These are phyloP conservation scores for Pyrus hybrid DNA, from an alignment of 331 rosid genomes.

Conservation along the genomic window DNA sequence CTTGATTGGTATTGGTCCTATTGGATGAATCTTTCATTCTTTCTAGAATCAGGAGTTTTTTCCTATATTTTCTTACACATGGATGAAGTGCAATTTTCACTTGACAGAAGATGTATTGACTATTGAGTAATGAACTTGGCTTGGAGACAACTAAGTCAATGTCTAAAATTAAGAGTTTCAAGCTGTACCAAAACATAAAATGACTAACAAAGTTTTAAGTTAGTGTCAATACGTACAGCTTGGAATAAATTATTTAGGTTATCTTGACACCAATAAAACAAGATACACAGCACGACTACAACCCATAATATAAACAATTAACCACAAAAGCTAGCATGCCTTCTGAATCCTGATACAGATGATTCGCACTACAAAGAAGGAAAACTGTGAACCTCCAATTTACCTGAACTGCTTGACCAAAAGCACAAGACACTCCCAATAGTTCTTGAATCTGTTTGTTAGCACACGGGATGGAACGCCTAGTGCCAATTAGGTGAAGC, in stretches of 20 bases:
- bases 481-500: constrained; percentile 76
- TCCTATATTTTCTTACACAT: background rate
- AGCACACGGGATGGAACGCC: constrained; percentile 72
- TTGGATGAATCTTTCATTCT: background rate
- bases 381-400: background rate
- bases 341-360: no score
- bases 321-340: no score
- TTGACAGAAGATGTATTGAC: background rate
- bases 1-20: background rate
- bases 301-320: background rate
- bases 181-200: background rate
- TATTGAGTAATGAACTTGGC: background rate
- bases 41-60: background rate
- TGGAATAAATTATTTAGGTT: no score
- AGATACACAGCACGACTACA: background rate
- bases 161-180: background rate
- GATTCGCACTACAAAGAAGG: background rate
- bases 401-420: constrained; percentile 84
- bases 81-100: background rate
- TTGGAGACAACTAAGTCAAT: background rate
- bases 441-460: constrained; percentile 75
- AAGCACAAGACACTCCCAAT: constrained; percentile 77
- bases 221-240: background rate
- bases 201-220: background rate
- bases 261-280: background rate